Conservation (phyloP, 1,284 basidiomycete genomes). For the Trametes sp. region DNA sequence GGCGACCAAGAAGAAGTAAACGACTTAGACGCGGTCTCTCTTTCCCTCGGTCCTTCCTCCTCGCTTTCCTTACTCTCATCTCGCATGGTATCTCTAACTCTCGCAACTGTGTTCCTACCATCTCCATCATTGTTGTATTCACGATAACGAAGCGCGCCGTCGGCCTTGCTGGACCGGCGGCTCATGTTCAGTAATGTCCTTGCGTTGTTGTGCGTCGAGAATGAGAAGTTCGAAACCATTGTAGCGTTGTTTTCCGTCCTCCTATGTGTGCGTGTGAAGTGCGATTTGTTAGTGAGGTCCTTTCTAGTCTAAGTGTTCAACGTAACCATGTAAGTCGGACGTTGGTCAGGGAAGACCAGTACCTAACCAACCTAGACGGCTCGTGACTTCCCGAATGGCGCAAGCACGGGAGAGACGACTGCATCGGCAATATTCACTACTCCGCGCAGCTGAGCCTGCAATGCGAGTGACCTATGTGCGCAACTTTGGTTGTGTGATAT, state of each 20-base stretch:
- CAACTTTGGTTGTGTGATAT: no score
- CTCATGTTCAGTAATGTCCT: constrained; percentile 46
- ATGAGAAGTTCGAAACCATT: constrained; percentile 45
- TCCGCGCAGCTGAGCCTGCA: no score
- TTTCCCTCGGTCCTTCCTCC: constrained; percentile 54
- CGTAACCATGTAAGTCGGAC: no score
- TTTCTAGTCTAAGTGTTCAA: no score
- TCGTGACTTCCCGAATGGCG: no score
- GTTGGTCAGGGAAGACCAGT: no score
- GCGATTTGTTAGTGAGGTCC: no score
- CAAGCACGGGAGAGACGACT: no score
- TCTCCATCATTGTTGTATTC: constrained; percentile 52
- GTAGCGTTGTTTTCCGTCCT: constrained; percentile 38
- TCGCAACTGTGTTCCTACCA: constrained; percentile 48
- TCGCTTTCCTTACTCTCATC: constrained; percentile 53
- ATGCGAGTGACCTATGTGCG: no score
- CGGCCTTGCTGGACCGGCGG: constrained; percentile 30
- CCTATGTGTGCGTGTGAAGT: background rate
- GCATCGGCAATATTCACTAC: no score
- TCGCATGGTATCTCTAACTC: constrained; percentile 54
- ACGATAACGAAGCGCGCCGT: constrained; percentile 46
- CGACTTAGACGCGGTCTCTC: constrained; percentile 54
- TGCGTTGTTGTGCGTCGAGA: constrained; percentile 40
- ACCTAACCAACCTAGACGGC: no score
- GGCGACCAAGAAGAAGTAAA: constrained; percentile 96